phyloP scores from a whole-genome alignment of 1,284 basidiomycete genomes.

The Peniophora sp. region DNA sequence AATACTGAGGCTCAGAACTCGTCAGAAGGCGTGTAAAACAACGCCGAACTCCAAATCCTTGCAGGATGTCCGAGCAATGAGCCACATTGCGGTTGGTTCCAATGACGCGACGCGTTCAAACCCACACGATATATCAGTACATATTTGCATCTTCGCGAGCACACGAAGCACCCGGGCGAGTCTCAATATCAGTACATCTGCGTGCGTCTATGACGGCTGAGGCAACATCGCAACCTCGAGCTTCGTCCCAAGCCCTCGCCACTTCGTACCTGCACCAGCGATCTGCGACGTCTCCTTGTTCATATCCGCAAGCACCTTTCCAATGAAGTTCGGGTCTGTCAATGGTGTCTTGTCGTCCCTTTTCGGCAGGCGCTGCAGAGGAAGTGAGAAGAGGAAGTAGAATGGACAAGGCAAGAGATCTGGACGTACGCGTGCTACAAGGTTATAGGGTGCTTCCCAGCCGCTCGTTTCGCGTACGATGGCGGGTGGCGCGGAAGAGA shows the following conservation, averaged over 20 bases:
- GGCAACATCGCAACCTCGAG: conserved; percentile 28
- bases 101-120: too few species aligned
- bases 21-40: too few species aligned
- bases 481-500: conserved; percentile 48
- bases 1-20: too few species aligned
- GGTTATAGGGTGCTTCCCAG: conserved; percentile 84
- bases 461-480: conserved; percentile 82
- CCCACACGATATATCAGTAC: too few species aligned
- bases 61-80: too few species aligned
- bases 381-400: neutral
- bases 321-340: conserved; percentile 85
- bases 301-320: conserved; percentile 63
- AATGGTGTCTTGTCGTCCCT: conserved; percentile 84
- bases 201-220: neutral
- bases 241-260: conserved; percentile 65
- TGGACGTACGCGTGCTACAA: conserved; percentile 63
- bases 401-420: neutral
- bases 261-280: conserved; percentile 61
- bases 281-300: conserved; percentile 51
- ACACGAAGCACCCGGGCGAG: too few species aligned
- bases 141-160: too few species aligned
- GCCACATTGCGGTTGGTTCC: too few species aligned
- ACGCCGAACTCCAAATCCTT: too few species aligned
- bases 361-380: conserved; percentile 61
- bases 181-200: neutral